These are phyloP conservation scores for Mycena floridula DNA, from an alignment of 768 basidiomycete genomes.

Conservation along the genomic window DNA sequence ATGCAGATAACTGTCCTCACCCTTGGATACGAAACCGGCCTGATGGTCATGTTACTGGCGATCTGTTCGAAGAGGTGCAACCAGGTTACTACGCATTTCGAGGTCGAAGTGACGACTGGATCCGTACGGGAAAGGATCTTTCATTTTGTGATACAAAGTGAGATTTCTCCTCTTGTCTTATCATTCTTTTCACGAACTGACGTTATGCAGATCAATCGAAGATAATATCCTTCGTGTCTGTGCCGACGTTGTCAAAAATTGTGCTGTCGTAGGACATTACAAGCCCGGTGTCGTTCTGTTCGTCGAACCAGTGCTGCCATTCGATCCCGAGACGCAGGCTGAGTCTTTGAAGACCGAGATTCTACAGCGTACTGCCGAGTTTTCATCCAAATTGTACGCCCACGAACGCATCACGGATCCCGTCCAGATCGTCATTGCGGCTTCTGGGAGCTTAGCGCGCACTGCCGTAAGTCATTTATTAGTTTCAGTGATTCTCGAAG, in stretches of 20 bases:
- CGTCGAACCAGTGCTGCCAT: slow-evolving; percentile 15
- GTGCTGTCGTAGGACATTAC: slow-evolving; percentile 26
- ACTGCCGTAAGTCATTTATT: neutral
- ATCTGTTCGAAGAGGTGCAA: slow-evolving; percentile 14
- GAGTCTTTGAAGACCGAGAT: slow-evolving; percentile 15
- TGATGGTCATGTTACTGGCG: slow-evolving; percentile 12
- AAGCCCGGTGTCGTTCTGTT: slow-evolving; percentile 21
- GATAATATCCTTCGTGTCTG: slow-evolving; percentile 22
- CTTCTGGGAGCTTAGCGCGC: neutral
- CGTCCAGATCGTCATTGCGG: slow-evolving; percentile 15
- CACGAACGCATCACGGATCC: slow-evolving; percentile 21
- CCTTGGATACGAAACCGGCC: slow-evolving; percentile 7
- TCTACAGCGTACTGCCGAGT: slow-evolving; percentile 15
- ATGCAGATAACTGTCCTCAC: slow-evolving; percentile 11
- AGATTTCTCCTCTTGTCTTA: slow-evolving; percentile 1
- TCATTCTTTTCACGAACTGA: neutral
- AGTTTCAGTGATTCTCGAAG: neutral
- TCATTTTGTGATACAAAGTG: slow-evolving; percentile 15
- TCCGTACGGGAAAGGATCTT: slow-evolving; percentile 8
- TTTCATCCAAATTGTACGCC: slow-evolving; percentile 16
- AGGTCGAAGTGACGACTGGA: slow-evolving; percentile 16
- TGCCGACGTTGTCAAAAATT: slow-evolving; percentile 21
- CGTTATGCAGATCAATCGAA: slow-evolving; percentile 22
- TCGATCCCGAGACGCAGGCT: slow-evolving; percentile 2
- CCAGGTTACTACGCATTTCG: slow-evolving; percentile 11